Conservation (phyloP, 2,329 filamentous ascomycete genomes). For the Fusarium sp. region DNA sequence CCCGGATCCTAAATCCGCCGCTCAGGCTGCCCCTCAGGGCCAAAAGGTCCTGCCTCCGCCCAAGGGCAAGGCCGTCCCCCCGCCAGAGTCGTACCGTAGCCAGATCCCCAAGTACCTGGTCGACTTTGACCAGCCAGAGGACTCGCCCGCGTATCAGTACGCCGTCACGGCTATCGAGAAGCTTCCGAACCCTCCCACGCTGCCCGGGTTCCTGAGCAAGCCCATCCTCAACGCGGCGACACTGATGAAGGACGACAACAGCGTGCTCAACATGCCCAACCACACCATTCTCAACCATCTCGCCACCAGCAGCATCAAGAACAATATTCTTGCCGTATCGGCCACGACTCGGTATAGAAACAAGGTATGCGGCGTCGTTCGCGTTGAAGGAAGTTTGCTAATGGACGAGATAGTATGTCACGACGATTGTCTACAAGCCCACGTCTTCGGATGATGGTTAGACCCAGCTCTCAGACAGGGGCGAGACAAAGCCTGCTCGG, state of each 20-base stretch:
- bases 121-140: conserved; percentile 88
- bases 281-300: conserved; percentile 97
- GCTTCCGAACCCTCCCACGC: conserved; percentile 82
- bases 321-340: conserved; percentile 93
- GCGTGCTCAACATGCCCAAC: conserved; percentile 95
- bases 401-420: conserved; percentile 80
- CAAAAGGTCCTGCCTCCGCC: conserved; percentile 38
- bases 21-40: conserved; percentile 1
- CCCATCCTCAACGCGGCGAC: conserved; percentile 93
- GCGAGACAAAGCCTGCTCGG: conserved; percentile 7
- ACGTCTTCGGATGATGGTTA: conserved; percentile 68
- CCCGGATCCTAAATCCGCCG: conserved; percentile 40
- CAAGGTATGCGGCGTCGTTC: conserved; percentile 70
- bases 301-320: conserved; percentile 97
- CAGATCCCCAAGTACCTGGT: conserved; percentile 86
- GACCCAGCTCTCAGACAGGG: background rate
- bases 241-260: conserved; percentile 97
- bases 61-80: conserved; percentile 67
- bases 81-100: conserved; percentile 72
- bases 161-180: conserved; percentile 81
- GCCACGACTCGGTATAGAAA: conserved; percentile 97
- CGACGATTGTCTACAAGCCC: conserved; percentile 97
- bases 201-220: conserved; percentile 93
- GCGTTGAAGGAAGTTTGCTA: conserved; percentile 8
- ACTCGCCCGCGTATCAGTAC: conserved; percentile 78